These are phyloP conservation scores for Stevia rebaudiana DNA, from an alignment of 140 eudicot genomes.

Conservation along the genomic window DNA sequence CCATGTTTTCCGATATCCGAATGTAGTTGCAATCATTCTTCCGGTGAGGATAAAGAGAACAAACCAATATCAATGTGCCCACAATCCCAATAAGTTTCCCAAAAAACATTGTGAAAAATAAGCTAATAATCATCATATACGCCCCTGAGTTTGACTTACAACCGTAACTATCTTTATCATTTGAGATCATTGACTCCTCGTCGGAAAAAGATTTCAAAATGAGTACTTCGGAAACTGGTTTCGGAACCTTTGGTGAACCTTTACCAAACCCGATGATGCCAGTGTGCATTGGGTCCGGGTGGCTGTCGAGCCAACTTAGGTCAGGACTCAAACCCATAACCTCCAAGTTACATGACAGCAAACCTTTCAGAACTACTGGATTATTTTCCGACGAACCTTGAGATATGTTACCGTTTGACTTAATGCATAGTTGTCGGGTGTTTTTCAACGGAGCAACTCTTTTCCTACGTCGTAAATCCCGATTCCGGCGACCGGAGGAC, in stretches of 20 bases:
- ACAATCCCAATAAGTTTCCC: slow-evolving; percentile 35
- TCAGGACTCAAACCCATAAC: too few species aligned
- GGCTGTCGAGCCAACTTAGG: too few species aligned
- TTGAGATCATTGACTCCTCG: not conserved
- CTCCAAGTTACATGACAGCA: too few species aligned
- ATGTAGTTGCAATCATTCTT: not conserved
- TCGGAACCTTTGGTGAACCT: not conserved
- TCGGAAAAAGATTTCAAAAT: not conserved
- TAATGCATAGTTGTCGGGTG: slow-evolving; percentile 23
- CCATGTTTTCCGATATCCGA: slow-evolving; percentile 6
- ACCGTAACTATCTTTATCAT: not conserved
- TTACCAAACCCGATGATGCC: too few species aligned
- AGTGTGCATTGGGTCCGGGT: too few species aligned
- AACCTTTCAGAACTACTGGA: slow-evolving; percentile 3
- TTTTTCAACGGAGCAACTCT: slow-evolving; percentile 21
- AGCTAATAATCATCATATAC: slow-evolving; percentile 24
- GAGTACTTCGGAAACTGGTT: not conserved
- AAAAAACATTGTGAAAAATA: slow-evolving; percentile 29
- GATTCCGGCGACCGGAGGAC: slow-evolving; percentile 18
- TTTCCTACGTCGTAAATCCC: slow-evolving; percentile 10
- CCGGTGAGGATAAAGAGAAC: slow-evolving; percentile 28
- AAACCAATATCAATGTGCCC: slow-evolving; percentile 28
- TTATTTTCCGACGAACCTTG: slow-evolving; percentile 8
- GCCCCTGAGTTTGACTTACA: slow-evolving; percentile 19
- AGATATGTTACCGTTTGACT: slow-evolving; percentile 11